Conservation (phyloP, 768 basidiomycete species). For the Exidia glandulosa region DNA sequence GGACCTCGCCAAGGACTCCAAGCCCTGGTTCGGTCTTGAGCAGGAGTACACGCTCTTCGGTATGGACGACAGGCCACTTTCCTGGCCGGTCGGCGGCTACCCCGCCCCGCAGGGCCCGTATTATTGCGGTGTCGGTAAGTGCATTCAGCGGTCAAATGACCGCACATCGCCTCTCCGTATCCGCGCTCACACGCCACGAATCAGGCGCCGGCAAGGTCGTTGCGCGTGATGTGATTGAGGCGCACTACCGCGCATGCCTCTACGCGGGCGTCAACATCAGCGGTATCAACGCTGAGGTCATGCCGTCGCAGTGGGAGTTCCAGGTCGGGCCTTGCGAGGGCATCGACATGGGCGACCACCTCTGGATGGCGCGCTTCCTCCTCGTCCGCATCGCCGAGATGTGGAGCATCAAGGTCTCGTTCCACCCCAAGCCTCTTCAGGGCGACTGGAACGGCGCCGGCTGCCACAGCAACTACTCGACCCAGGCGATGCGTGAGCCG, state of each 20-base stretch:
- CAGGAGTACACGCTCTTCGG: constrained; percentile 99
- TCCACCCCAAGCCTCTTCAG: constrained; percentile 95
- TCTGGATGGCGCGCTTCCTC: constrained; percentile 98
- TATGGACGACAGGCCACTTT: constrained; percentile 77
- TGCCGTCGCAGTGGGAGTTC: constrained; percentile 99
- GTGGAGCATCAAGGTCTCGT: constrained; percentile 94
- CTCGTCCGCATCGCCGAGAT: constrained; percentile 94
- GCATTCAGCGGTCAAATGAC: neutral
- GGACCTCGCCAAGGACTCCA: constrained; percentile 71
- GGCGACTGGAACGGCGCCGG: constrained; percentile 99
- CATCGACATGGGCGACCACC: constrained; percentile 97
- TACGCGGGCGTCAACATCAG: constrained; percentile 95
- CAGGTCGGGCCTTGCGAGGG: constrained; percentile 98
- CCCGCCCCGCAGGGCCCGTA: constrained; percentile 99
- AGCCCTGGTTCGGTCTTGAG: constrained; percentile 97
- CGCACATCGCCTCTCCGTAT: neutral
- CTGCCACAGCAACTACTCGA: constrained; percentile 96
- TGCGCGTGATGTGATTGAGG: constrained; percentile 96
- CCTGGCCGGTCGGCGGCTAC: constrained; percentile 99
- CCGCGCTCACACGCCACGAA: neutral
- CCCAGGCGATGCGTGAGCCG: constrained; percentile 84
- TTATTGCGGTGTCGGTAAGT: constrained; percentile 95
- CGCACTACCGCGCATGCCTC: constrained; percentile 95
- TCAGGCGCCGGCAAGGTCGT: constrained; percentile 93
- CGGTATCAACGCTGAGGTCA: constrained; percentile 99